phyloP scores from a whole-genome alignment of 352 stramenopile genomes.

The Globisporangium nodosum region DNA sequence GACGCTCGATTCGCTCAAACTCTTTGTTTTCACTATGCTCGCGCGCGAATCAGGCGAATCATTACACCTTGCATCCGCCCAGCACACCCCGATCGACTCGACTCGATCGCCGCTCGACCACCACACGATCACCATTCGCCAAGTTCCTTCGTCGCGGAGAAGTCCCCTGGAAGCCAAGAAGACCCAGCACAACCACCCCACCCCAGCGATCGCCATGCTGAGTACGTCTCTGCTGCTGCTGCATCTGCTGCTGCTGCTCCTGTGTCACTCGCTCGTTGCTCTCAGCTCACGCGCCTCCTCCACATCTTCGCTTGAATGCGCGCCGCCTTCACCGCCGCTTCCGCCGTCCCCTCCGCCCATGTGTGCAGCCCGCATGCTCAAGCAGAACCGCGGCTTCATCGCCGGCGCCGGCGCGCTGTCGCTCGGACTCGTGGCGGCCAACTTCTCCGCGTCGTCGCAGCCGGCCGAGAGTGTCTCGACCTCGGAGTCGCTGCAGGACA shows the following conservation, averaged over 20 bases:
- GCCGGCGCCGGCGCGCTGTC: slow-evolving; percentile 47
- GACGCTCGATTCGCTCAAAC: too few relatives aligned
- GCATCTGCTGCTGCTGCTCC: neutral
- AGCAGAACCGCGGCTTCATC: slow-evolving; percentile 49
- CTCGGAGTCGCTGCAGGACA: slow-evolving; percentile 56
- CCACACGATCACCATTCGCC: slow-evolving; percentile 11
- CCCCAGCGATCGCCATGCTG: slow-evolving; percentile 16
- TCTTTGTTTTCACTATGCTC: neutral
- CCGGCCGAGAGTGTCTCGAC: slow-evolving; percentile 51
- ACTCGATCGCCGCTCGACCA: neutral
- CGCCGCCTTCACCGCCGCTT: neutral
- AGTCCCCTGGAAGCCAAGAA: neutral
- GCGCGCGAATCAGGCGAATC: neutral
- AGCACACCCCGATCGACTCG: neutral
- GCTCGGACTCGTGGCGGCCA: slow-evolving; percentile 48
- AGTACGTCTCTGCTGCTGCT: slow-evolving; percentile 16
- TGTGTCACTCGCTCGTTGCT: neutral
- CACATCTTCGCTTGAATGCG: neutral
- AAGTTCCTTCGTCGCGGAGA: slow-evolving; percentile 15
- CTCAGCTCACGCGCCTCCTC: neutral
- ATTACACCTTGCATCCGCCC: neutral
- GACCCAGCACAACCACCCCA: neutral
- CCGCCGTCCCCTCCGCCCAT: neutral
- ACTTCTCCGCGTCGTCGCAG: slow-evolving; percentile 22
- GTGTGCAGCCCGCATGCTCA: slow-evolving; percentile 39